Conservation (phyloP, 108 stramenopile genomes). For the Discostella stelligeroides region DNA sequence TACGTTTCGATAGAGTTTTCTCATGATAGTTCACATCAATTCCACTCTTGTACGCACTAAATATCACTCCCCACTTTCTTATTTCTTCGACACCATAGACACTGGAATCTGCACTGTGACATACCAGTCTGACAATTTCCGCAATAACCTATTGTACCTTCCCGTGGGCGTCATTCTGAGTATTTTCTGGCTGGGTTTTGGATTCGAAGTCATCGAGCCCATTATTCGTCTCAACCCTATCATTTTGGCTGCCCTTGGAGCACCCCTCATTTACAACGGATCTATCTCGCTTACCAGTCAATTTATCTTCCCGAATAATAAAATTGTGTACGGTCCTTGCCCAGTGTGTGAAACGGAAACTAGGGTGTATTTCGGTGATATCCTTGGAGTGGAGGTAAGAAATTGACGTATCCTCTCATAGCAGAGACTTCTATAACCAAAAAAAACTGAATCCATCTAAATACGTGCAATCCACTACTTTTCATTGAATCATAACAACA, state of each 20-base stretch:
- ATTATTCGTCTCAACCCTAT: slow-evolving; percentile 80
- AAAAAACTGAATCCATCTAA: neutral
- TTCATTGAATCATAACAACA: neutral
- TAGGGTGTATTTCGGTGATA: slow-evolving; percentile 92
- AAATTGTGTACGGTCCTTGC: slow-evolving; percentile 92
- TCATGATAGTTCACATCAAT: neutral
- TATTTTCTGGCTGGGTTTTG: slow-evolving; percentile 67
- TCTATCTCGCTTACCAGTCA: slow-evolving; percentile 67
- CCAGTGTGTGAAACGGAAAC: slow-evolving; percentile 86
- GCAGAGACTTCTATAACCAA: neutral
- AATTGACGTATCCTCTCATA: too few relatives aligned
- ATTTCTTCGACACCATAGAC: slow-evolving; percentile 36
- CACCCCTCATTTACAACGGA: slow-evolving; percentile 71
- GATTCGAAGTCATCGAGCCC: slow-evolving; percentile 77
- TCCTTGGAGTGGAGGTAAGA: slow-evolving; percentile 80
- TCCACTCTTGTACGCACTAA: neutral
- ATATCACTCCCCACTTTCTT: too few relatives aligned
- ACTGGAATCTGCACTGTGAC: slow-evolving; percentile 94
- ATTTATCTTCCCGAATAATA: slow-evolving; percentile 75
- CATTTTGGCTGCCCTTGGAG: slow-evolving; percentile 70
- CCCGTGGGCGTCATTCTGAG: slow-evolving; percentile 73
- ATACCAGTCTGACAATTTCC: slow-evolving; percentile 84
- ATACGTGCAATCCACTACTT: neutral
- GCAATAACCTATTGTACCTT: slow-evolving; percentile 87
- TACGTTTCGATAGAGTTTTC: slow-evolving; percentile 11